Evolutionary conservation across 2,329 filamentous ascomycete genomes (phyloP).

Genomic region (Nakataea oryzae): DNA sequence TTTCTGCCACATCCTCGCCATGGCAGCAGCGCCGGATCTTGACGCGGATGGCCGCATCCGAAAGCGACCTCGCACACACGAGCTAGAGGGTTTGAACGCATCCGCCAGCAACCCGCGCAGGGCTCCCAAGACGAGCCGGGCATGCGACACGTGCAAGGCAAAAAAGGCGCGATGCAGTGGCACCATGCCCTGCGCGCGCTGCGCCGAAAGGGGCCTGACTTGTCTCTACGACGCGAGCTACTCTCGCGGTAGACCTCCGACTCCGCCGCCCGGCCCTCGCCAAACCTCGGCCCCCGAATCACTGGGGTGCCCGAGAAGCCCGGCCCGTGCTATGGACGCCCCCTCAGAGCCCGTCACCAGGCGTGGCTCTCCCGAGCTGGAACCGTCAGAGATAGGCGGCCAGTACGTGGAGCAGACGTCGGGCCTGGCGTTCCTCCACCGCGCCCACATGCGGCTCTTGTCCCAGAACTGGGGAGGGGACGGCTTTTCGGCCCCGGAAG

Average conservation of each 20-base stretch:
- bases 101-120: slow-evolving; percentile 5
- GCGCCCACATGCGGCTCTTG: slow-evolving; percentile 39
- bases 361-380: slow-evolving; percentile 18
- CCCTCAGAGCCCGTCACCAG: slow-evolving; percentile 7
- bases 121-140: slow-evolving; percentile 21
- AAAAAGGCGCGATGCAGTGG: slow-evolving; percentile 26
- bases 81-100: neutral
- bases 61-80: neutral
- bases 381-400: slow-evolving; percentile 30
- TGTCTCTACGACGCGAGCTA: slow-evolving; percentile 26
- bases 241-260: slow-evolving; percentile 23
- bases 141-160: slow-evolving; percentile 27
- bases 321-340: slow-evolving; percentile 3
- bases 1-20: neutral
- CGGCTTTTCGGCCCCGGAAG: slow-evolving; percentile 8
- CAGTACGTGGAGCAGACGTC: slow-evolving; percentile 47
- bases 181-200: slow-evolving; percentile 22
- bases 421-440: slow-evolving; percentile 42
- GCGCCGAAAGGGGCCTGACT: slow-evolving; percentile 14
- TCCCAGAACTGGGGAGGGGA: slow-evolving; percentile 19
- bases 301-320: slow-evolving; percentile 2
- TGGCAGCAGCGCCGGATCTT: neutral
- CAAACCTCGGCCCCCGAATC: neutral
- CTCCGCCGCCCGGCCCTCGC: slow-evolving; percentile 15
- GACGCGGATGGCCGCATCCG: neutral